These are phyloP conservation scores for Zangia roseola DNA, from an alignment of 768 basidiomycete species.

Conservation along the genomic window DNA sequence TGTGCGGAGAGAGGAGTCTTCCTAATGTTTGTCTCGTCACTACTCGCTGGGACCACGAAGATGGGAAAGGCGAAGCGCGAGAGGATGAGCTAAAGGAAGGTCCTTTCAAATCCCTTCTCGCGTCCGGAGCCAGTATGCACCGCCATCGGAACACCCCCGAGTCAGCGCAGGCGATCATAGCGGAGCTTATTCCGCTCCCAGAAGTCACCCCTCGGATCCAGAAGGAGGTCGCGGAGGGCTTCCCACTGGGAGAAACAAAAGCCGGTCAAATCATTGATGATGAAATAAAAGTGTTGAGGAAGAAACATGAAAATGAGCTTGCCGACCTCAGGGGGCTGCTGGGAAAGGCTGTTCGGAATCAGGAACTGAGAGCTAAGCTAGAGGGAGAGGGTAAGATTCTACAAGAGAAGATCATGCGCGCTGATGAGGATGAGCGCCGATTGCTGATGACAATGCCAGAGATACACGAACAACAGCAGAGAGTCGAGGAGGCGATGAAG, in stretches of 20 bases:
- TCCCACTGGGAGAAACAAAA: slow-evolving; percentile 38
- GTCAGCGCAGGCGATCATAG: slow-evolving; percentile 43
- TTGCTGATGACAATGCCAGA: no score
- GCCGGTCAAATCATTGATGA: slow-evolving; percentile 45
- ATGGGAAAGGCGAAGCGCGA: slow-evolving; percentile 24
- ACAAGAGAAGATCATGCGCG: no score
- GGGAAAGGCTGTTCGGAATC: no score
- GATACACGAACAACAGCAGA: no score
- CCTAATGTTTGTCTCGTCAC: slow-evolving; percentile 44
- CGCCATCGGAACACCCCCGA: slow-evolving; percentile 37
- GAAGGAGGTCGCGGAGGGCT: no score
- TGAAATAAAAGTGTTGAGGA: slow-evolving; percentile 39
- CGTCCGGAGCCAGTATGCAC: slow-evolving; percentile 39
- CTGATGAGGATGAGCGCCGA: no score
- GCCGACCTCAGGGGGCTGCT: no score
- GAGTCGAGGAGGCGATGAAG: no score
- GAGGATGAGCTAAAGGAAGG: slow-evolving; percentile 35
- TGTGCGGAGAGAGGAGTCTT: slow-evolving; percentile 44
- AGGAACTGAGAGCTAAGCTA: no score
- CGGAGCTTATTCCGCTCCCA: slow-evolving; percentile 33
- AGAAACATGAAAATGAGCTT: slow-evolving; percentile 26
- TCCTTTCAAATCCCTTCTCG: slow-evolving; percentile 41
- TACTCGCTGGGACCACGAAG: slow-evolving; percentile 42
- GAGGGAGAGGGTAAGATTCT: no score
- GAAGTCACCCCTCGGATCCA: slow-evolving; percentile 45